phyloP scores from a whole-genome alignment of 2,329 filamentous ascomycete species.

The Arthrobotrys sinensis region DNA sequence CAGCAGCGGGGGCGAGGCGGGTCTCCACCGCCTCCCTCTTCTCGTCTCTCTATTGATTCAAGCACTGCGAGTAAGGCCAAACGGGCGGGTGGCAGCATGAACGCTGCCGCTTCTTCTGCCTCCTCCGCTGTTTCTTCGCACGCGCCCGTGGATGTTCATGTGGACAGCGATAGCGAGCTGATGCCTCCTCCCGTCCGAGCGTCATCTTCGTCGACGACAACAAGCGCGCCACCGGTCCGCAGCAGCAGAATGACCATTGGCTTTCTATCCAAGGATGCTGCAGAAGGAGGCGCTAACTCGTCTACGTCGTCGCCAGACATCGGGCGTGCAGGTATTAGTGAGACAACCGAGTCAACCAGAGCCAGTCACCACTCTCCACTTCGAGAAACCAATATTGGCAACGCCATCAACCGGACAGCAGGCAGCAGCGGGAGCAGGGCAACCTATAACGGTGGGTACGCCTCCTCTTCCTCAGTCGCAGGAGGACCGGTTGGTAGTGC shows the following conservation, averaged over 20 bases:
- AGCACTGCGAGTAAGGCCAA: constrained; percentile 51
- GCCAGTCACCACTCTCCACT: constrained; percentile 47
- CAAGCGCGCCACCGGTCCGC: constrained; percentile 61
- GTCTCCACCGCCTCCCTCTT: constrained; percentile 44
- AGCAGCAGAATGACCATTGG: constrained; percentile 61
- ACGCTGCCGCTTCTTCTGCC: constrained; percentile 30
- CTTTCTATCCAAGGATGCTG: constrained; percentile 60
- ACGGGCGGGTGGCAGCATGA: constrained; percentile 39
- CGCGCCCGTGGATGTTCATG: constrained; percentile 58
- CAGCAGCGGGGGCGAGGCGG: constrained; percentile 64
- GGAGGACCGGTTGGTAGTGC: constrained; percentile 47
- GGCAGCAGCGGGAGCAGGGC: constrained; percentile 29
- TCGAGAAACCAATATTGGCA: constrained; percentile 59
- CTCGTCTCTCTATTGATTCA: constrained; percentile 43
- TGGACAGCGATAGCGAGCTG: constrained; percentile 59
- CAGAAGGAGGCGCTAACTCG: constrained; percentile 61
- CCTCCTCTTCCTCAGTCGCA: constrained; percentile 12
- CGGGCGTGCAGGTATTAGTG: constrained; percentile 52
- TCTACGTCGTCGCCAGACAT: constrained; percentile 59
- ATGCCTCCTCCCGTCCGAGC: constrained; percentile 57
- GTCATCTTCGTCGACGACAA: constrained; percentile 52
- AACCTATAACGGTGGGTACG: constrained; percentile 20
- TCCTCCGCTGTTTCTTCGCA: constrained; percentile 39
- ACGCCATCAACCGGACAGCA: constrained; percentile 52
- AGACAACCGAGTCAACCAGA: constrained; percentile 16